Evolutionary conservation across 371 early-diverging fungal species (phyloP).

Genomic region (Nematocida parisii): DNA sequence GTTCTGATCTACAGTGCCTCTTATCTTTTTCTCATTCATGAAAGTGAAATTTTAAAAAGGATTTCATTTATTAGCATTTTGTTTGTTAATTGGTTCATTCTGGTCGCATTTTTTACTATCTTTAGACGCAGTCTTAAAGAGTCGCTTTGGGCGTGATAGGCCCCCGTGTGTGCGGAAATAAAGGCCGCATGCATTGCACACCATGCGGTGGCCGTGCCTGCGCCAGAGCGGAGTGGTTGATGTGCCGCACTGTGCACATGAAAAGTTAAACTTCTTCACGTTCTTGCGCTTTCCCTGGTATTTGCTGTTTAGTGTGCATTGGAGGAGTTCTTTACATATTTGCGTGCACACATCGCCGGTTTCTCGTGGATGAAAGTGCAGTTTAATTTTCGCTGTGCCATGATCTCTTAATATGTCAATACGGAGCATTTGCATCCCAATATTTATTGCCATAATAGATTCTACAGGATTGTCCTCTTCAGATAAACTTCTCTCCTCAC

Average conservation of each 20-base stretch:
- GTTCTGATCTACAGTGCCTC: not conserved
- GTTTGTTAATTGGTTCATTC: not conserved
- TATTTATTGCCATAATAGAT: not conserved
- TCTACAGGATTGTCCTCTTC: not conserved
- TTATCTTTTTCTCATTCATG: constrained; percentile 38
- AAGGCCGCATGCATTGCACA: constrained; percentile 70
- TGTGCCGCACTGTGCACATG: constrained; percentile 65
- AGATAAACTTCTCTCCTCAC: not conserved
- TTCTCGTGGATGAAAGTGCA: constrained; percentile 29
- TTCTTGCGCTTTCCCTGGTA: not conserved
- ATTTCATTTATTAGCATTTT: constrained; percentile 18
- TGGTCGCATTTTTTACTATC: not conserved
- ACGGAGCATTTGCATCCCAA: not conserved
- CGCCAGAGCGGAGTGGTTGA: constrained; percentile 67
- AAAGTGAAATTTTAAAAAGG: constrained; percentile 27
- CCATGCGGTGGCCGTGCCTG: constrained; percentile 40
- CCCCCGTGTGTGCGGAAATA: constrained; percentile 67
- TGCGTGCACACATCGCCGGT: constrained; percentile 21
- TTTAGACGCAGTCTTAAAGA: constrained; percentile 24
- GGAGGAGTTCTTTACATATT: constrained; percentile 29
- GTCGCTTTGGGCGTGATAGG: constrained; percentile 45
- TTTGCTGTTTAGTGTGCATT: constrained; percentile 8
- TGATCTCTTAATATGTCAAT: not conserved
- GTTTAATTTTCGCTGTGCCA: not conserved
- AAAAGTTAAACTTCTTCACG: constrained; percentile 7